Evolutionary conservation across 2,329 filamentous ascomycete species (phyloP), one percentile per base, ranked within the genome.

Genomic region (Aspergillus brunneoviolaceus): DNA sequence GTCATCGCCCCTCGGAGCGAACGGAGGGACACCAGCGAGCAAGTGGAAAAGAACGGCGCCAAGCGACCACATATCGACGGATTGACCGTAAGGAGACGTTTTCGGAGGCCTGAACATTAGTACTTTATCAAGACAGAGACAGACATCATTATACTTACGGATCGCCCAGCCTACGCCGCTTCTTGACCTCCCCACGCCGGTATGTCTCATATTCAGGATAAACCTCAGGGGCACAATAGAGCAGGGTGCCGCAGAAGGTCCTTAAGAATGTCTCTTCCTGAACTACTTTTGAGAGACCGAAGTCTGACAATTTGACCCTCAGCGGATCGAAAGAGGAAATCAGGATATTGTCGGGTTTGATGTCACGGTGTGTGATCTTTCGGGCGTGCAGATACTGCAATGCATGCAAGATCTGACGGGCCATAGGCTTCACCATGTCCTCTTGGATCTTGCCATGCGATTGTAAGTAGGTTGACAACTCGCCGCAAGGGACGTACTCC

Each of bases 341-440:
- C 47, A 99, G 82, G 62, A 99, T 97, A 70, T 99, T 99, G 80
- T 99, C 95, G 0, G 95, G 95, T 73, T 99, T 99, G 71, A 99
- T 92, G 75, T 99, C 95, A n/a, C 95, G 89, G 77, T 99, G 95
- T 0, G 94, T 98, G 68, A 99, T 97, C 71, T 89, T 92, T 69
- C 90, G 89, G 56, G 83, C 81, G 74, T 99, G 95, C 9, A 99
- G 82, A 73, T 99, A 97, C 31, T 87, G 87, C 55, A 99, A 80
- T 2, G 94, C 94, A 66, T 89, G 85, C 49, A 97, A 79, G 39
- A 98, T 85, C 60, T 81, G 79, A 11, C 77, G 74, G 16, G 92
- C 86, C 74, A 97, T 90, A 5, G 80, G 80, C 73, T 89, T 87
- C n/a, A 87, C 89, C 65, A 88, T 80, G 0, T 76, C 67, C 72